Percentiles rank a stretch among this genome's conserved stretches.
Evolutionary conservation across 2,329 filamentous ascomycete species (phyloP).

Genomic region (Diaporthe ilicicola): DNA sequence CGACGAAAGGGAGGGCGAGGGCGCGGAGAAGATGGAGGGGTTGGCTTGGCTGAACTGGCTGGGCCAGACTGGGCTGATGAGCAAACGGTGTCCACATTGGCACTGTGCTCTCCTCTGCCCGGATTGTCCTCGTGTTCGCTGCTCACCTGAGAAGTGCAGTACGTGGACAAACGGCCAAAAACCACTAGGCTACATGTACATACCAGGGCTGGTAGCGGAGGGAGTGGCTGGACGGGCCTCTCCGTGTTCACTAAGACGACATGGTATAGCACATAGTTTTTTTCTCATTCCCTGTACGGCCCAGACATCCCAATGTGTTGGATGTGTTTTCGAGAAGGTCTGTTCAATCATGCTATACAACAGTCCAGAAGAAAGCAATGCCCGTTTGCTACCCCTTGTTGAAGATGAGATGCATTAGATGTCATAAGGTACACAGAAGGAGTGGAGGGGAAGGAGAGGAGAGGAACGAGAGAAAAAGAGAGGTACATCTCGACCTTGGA

Average conservation of each 20-base stretch:
- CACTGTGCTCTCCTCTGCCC: conserved; percentile 20
- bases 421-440: not conserved
- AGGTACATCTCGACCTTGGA: not conserved
- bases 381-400: not conserved
- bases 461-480: not conserved
- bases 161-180: conserved; percentile 1
- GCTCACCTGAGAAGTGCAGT: conserved; percentile 18
- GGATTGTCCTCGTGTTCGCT: conserved; percentile 26
- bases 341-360: not conserved
- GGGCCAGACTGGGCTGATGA: conserved; percentile 18
- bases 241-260: not conserved
- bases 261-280: not conserved
- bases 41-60: conserved; percentile 24
- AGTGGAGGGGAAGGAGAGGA: not conserved
- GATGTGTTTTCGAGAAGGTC: not conserved
- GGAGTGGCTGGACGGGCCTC: conserved; percentile 8
- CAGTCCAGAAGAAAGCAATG: not conserved
- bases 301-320: not conserved
- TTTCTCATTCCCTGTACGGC: not conserved
- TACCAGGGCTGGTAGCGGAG: not conserved
- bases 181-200: conserved; percentile 19
- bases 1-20: conserved; percentile 16
- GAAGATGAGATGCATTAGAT: not conserved
- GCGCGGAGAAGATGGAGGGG: conserved; percentile 27
- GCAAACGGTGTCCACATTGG: conserved; percentile 20